phyloP scores from a whole-genome alignment of 352 stramenopile species.

The Phytophthora crassamura region DNA sequence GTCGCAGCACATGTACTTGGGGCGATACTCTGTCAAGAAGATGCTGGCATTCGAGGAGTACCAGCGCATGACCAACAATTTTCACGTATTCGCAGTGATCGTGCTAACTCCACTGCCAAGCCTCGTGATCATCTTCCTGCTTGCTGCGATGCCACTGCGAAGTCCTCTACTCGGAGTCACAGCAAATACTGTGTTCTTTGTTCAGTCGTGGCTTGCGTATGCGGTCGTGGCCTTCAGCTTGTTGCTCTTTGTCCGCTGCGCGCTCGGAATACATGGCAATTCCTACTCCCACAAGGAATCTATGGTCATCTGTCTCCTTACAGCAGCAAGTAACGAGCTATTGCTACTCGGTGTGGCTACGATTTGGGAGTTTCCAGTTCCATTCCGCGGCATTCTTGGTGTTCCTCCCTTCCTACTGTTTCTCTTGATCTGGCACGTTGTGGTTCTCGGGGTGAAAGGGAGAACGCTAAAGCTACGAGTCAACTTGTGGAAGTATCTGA shows the following conservation, averaged over 20 bases:
- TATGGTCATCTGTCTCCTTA: conserved; percentile 8
- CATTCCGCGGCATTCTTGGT: conserved; percentile 22
- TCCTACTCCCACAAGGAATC: conserved; percentile 24
- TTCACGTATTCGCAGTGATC: conserved; percentile 19
- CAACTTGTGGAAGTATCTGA: conserved; percentile 12
- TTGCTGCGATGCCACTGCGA: conserved; percentile 17
- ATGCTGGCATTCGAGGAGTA: conserved; percentile 31
- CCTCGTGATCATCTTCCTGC: conserved; percentile 10
- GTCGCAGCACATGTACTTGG: conserved; percentile 20
- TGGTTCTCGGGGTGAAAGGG: too few relatives aligned
- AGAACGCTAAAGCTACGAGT: too few relatives aligned
- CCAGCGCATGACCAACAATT: conserved; percentile 6
- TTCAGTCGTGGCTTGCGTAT: conserved; percentile 20
- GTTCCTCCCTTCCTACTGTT: background rate
- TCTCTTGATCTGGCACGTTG: too few relatives aligned
- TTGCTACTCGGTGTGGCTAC: conserved; percentile 4
- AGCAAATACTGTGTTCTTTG: conserved; percentile 13
- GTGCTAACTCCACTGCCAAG: conserved; percentile 20
- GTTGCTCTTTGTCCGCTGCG: conserved; percentile 17
- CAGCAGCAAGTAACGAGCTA: conserved; percentile 12
- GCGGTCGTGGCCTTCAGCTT: conserved; percentile 14
- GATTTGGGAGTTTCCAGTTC: conserved; percentile 29
- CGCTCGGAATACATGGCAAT: conserved; percentile 10
- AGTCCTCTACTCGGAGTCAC: conserved; percentile 6
- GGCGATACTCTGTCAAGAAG: conserved; percentile 37